phyloP scores from a whole-genome alignment of 768 basidiomycete genomes.

The Mycena filopes region DNA sequence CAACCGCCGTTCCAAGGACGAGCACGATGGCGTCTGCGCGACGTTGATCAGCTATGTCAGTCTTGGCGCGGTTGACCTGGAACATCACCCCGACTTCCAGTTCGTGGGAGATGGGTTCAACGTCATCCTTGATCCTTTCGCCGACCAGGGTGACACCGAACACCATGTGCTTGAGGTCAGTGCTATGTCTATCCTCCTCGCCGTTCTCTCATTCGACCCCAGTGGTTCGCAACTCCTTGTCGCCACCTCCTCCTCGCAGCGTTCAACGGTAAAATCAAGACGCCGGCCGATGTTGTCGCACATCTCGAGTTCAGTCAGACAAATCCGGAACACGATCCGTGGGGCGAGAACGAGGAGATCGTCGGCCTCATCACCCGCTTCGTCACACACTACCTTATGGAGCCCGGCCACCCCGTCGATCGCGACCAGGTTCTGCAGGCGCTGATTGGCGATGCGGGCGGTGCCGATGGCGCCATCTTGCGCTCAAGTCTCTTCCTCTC shows the following conservation, averaged over 20 bases:
- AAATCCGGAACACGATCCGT: not conserved
- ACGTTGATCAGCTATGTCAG: slow-evolving; percentile 4
- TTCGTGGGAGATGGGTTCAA: not conserved
- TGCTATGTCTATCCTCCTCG: not conserved
- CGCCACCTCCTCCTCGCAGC: not conserved
- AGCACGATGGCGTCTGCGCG: not conserved
- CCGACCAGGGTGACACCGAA: not conserved
- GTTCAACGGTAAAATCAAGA: not conserved
- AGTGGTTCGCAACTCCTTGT: slow-evolving; percentile 18
- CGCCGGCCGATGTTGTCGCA: not conserved
- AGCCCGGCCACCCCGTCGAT: not conserved
- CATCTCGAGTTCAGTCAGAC: slow-evolving; percentile 5
- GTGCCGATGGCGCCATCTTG: not conserved
- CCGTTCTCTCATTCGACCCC: not conserved
- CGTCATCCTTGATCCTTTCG: not conserved
- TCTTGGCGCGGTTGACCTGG: not conserved
- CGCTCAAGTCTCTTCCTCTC: not conserved
- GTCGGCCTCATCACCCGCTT: not conserved
- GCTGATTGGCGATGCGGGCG: not conserved
- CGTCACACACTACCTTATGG: slow-evolving; percentile 2
- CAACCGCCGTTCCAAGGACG: not conserved
- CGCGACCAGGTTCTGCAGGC: not conserved
- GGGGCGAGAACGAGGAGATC: slow-evolving; percentile 6
- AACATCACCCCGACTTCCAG: slow-evolving; percentile 1
- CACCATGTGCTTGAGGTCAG: slow-evolving; percentile 17